Conservation (phyloP, 495 filamentous ascomycete genomes). For the Achaetomiella virescens region DNA sequence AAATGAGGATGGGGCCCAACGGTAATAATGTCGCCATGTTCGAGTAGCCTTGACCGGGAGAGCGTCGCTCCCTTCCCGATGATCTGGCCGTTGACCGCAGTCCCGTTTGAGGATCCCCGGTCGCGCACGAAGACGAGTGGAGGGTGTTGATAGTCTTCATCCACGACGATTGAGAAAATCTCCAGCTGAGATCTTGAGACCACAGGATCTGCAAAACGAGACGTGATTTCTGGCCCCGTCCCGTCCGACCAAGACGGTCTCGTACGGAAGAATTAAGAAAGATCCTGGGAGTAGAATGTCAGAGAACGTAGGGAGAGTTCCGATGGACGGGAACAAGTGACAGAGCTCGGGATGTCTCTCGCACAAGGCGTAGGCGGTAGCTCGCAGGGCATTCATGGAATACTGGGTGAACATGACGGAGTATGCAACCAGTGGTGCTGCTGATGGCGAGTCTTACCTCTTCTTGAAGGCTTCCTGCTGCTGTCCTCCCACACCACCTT, state of each 20-base stretch:
- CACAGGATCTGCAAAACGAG: constrained; percentile 32
- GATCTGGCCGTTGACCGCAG: constrained; percentile 43
- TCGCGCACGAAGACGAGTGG: constrained; percentile 59
- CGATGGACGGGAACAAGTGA: too few species aligned
- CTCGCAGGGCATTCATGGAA: not conserved
- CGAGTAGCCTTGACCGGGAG: constrained; percentile 43
- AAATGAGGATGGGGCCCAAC: constrained; percentile 29
- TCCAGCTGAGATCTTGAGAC: constrained; percentile 56
- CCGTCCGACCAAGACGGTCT: constrained; percentile 34
- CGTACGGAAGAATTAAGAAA: constrained; percentile 19
- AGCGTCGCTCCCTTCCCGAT: constrained; percentile 32
- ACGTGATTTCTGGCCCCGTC: constrained; percentile 32
- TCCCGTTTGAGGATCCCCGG: constrained; percentile 51
- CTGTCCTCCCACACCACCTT: constrained; percentile 13
- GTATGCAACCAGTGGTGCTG: not conserved
- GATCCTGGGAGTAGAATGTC: constrained; percentile 1
- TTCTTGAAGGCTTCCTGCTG: constrained; percentile 4
- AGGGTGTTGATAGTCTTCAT: constrained; percentile 30
- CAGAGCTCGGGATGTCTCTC: too few species aligned
- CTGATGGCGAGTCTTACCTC: constrained; percentile 8
- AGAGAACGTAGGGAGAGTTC: too few species aligned
- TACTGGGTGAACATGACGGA: not conserved
- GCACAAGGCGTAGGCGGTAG: too few species aligned
- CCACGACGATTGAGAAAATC: constrained; percentile 54
- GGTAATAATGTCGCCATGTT: constrained; percentile 49